phyloP scores from a whole-genome alignment of 2,329 filamentous ascomycete genomes.

The Delphinella strobiligena region DNA sequence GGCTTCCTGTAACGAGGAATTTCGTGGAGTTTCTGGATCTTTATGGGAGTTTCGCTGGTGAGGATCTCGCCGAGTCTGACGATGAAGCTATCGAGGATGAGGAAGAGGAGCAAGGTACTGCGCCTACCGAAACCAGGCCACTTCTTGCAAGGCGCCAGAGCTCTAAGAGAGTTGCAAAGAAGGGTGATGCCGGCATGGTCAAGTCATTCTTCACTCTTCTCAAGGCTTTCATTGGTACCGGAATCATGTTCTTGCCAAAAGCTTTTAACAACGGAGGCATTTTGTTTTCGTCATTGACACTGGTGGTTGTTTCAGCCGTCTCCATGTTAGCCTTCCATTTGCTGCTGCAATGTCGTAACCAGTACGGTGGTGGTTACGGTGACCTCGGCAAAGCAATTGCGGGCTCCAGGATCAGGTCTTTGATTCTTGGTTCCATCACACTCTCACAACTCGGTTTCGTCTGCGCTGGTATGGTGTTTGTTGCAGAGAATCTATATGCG shows the following conservation, averaged over 20 bases:
- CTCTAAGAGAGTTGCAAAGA: constrained; percentile 31
- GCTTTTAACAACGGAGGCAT: constrained; percentile 70
- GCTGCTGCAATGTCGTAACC: constrained; percentile 53
- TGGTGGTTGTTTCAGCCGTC: constrained; percentile 52
- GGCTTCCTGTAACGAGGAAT: constrained; percentile 50
- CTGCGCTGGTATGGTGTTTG: constrained; percentile 66
- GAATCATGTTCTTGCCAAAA: constrained; percentile 72
- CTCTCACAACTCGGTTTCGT: constrained; percentile 70
- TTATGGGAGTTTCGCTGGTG: constrained; percentile 66
- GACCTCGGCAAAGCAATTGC: constrained; percentile 58
- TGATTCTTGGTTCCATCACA: constrained; percentile 59
- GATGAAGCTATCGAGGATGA: constrained; percentile 47
- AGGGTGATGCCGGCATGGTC: constrained; percentile 53
- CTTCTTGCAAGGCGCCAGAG: constrained; percentile 46
- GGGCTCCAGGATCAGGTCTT: constrained; percentile 48
- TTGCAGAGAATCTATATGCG: constrained; percentile 58
- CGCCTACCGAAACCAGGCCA: constrained; percentile 44
- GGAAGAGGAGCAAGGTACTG: constrained; percentile 41
- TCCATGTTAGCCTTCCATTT: constrained; percentile 63
- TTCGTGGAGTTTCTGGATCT: constrained; percentile 67
- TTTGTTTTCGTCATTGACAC: constrained; percentile 58
- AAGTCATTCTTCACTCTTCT: constrained; percentile 70
- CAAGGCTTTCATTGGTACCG: constrained; percentile 69
- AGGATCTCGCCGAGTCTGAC: constrained; percentile 48
- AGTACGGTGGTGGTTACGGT: constrained; percentile 59